Evolutionary conservation across 176 grass and related monocot genomes (phyloP).

Genomic region (bread wheat (Triticum aestivum)): IWGSC_CS_RefSeq_v2.1 NC_057801.1:259642472-259642971

Average conservation of each 20-base stretch:
- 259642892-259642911: background rate
- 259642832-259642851: background rate
- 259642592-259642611: background rate
- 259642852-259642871: constrained; percentile 2
- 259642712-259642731: background rate
- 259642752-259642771: background rate
- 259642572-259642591: constrained; percentile 9
- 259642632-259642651: background rate
- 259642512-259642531: constrained; percentile 7
- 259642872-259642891: constrained; percentile 20
- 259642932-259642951: background rate
- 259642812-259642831: constrained; percentile 12
- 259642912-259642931: background rate
- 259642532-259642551: background rate
- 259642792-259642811: background rate
- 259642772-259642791: background rate
- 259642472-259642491: background rate
- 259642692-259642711: background rate
- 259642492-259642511: background rate
- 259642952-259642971: background rate
- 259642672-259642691: background rate
- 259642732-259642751: no score
- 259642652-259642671: background rate
- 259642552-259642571: background rate
- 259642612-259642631: constrained; percentile 22